Conservation (phyloP, 805 yeast species). For the fission yeast (Schizosaccharomyces pombe) region DNA sequence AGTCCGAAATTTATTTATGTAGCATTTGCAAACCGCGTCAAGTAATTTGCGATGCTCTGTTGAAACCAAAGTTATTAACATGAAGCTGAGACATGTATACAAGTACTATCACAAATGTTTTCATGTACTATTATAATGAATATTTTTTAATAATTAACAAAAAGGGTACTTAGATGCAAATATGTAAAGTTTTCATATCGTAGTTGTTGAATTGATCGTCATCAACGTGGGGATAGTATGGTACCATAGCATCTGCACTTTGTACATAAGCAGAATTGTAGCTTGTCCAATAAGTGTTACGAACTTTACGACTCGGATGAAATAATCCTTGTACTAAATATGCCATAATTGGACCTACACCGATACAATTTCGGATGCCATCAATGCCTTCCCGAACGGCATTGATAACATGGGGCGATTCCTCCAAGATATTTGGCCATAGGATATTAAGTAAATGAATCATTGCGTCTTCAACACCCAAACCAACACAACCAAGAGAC, state of each 20-base stretch:
- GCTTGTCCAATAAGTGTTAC: conserved; percentile 65
- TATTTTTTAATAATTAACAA: not conserved
- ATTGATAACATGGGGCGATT: conserved; percentile 81
- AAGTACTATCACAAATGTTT: not conserved
- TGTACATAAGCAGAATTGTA: conserved; percentile 59
- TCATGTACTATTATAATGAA: too few species aligned
- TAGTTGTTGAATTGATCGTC: conserved; percentile 8
- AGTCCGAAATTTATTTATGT: too few species aligned
- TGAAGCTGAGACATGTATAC: not conserved
- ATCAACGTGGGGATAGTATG: conserved; percentile 49
- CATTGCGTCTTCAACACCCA: conserved; percentile 60
- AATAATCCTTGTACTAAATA: conserved; percentile 75
- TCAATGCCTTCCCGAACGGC: conserved; percentile 65
- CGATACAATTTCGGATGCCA: conserved; percentile 45
- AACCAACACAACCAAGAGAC: conserved; percentile 55
- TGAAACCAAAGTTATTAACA: too few species aligned
- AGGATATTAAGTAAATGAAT: conserved; percentile 58
- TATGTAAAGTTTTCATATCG: not conserved
- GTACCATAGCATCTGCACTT: conserved; percentile 51
- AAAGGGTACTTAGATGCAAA: not conserved
- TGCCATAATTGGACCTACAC: conserved; percentile 49
- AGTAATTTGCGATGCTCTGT: too few species aligned
- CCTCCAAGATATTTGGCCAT: conserved; percentile 75
- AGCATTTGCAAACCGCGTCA: too few species aligned
- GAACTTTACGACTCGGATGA: conserved; percentile 77